phyloP scores from a whole-genome alignment of 331 rosid genomes.

The Quercus lobata region DNA sequence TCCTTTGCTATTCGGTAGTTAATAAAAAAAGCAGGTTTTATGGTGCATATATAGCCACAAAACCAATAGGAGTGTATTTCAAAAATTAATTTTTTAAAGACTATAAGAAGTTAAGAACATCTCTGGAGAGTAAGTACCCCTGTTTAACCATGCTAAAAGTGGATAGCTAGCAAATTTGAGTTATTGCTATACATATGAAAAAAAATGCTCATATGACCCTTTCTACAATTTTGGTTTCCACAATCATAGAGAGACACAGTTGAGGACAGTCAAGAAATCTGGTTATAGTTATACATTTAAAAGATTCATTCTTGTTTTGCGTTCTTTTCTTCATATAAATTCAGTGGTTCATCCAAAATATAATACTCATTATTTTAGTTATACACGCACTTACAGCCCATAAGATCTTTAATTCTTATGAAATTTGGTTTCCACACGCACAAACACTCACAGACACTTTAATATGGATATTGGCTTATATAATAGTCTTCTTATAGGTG shows the following conservation, averaged over 20 bases:
- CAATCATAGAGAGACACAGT: neutral
- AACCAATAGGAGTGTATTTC: too few relatives aligned
- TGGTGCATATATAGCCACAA: neutral
- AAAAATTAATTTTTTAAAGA: too few relatives aligned
- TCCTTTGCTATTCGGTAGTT: neutral
- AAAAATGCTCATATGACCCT: neutral
- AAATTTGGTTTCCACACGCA: neutral
- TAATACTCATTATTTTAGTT: neutral
- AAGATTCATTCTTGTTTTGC: neutral
- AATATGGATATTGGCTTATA: neutral
- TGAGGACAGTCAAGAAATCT: neutral
- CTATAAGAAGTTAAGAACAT: neutral
- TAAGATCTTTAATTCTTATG: neutral
- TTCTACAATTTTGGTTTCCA: neutral
- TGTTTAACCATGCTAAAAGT: neutral
- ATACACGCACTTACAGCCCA: neutral
- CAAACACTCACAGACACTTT: neutral
- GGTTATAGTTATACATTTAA: neutral
- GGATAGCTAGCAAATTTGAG: neutral
- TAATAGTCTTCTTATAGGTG: conserved; percentile 27
- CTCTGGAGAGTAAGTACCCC: neutral
- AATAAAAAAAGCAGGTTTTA: neutral
- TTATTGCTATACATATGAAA: neutral
- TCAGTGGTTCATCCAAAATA: too few relatives aligned
- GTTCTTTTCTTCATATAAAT: too few relatives aligned